Evolutionary conservation across 2,329 filamentous ascomycete species (phyloP).

Genomic region (Penicillium sp.): DNA sequence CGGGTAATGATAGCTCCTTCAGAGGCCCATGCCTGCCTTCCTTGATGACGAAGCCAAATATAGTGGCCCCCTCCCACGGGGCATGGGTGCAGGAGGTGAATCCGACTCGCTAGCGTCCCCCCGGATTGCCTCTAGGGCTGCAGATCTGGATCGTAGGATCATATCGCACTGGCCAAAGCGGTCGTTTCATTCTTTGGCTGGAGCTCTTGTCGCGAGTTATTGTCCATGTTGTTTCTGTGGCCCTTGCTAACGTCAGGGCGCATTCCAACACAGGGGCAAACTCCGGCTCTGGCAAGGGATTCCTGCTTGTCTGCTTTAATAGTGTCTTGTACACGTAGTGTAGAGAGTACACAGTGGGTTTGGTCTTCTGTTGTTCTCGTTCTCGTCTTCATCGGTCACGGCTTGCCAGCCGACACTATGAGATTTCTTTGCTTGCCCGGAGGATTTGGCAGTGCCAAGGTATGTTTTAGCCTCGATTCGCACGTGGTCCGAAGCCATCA

Average conservation of each 20-base stretch:
- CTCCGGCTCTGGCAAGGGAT: conserved; percentile 8
- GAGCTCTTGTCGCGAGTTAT: too few relatives aligned
- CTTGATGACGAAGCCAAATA: conserved; percentile 6
- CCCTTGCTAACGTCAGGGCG: conserved; percentile 23
- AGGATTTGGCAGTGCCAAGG: conserved; percentile 19
- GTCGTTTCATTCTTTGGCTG: too few relatives aligned
- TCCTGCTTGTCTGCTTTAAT: neutral
- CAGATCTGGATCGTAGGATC: too few relatives aligned
- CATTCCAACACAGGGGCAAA: conserved; percentile 18
- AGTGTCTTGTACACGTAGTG: too few relatives aligned
- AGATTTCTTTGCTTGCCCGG: conserved; percentile 22
- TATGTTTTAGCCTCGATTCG: conserved; percentile 1
- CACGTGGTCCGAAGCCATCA: too few relatives aligned
- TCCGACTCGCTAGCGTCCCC: too few relatives aligned
- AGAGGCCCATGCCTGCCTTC: conserved; percentile 6
- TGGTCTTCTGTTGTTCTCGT: neutral
- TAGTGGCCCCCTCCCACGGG: too few relatives aligned
- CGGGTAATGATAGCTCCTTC: neutral
- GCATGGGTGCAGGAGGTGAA: too few relatives aligned
- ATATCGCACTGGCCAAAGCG: too few relatives aligned
- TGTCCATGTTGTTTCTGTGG: neutral
- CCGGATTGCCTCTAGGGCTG: too few relatives aligned
- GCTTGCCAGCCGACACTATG: conserved; percentile 7
- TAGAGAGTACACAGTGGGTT: too few relatives aligned
- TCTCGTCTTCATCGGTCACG: neutral